phyloP scores from a whole-genome alignment of 177 flowering plant genomes.

The Tripterygium wilfordii region DNA sequence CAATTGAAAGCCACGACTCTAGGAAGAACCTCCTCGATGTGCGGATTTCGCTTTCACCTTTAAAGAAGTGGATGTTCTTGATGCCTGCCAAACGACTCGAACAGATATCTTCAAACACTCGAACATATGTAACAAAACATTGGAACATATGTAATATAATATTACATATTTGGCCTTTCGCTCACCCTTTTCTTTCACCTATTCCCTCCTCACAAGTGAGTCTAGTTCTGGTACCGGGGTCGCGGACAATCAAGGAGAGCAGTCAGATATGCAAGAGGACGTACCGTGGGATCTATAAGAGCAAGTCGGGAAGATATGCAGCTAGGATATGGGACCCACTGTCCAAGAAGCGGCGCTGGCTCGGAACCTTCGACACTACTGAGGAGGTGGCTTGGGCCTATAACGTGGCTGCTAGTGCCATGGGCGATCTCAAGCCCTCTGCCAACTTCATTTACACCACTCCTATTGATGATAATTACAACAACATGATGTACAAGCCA shows the following conservation, averaged over 20 bases:
- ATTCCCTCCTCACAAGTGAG: too few species aligned
- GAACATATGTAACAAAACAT: too few species aligned
- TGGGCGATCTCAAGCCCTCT: conserved; percentile 80
- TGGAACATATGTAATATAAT: too few species aligned
- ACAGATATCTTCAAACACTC: too few species aligned
- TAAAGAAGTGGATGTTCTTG: too few species aligned
- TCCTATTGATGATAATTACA: conserved; percentile 6
- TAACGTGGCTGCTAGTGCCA: conserved; percentile 83
- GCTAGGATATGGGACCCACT: conserved; percentile 90
- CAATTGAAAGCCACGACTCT: too few species aligned
- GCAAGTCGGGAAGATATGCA: conserved; percentile 96
- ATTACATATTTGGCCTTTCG: too few species aligned
- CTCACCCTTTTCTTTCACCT: too few species aligned
- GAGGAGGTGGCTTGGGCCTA: conserved; percentile 96
- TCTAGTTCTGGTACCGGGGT: too few species aligned
- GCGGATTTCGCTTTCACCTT: too few species aligned
- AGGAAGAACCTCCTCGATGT: too few species aligned
- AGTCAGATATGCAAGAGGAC: conserved; percentile 23
- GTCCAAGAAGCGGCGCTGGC: conserved; percentile 85
- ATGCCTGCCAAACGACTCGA: too few species aligned
- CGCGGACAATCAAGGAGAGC: conserved; percentile 31
- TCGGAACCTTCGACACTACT: conserved; percentile 94
- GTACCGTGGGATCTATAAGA: conserved; percentile 84
- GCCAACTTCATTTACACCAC: conserved; percentile 72
- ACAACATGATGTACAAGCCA: conserved; percentile 8